Conservation (phyloP, 495 filamentous ascomycete genomes). For the Hypoxylon trugodes region DNA sequence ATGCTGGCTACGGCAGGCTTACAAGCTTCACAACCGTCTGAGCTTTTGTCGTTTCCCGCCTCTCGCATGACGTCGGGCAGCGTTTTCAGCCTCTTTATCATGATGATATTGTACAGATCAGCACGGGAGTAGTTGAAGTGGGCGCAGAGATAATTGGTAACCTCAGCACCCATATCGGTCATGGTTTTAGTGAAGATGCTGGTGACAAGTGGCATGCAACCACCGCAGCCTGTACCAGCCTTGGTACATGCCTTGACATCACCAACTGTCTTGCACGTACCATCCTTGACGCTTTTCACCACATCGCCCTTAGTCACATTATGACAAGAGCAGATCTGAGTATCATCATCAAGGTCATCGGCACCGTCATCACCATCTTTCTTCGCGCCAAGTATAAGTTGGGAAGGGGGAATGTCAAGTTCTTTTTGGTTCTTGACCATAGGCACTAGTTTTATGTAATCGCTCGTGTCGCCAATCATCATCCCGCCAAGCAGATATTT, state of each 20-base stretch:
- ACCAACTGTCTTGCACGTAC: conserved; percentile 83
- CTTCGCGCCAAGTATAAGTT: conserved; percentile 87
- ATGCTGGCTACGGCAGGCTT: conserved; percentile 90
- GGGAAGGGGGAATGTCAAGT: conserved; percentile 82
- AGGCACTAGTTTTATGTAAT: conserved; percentile 94
- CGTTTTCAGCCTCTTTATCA: conserved; percentile 78
- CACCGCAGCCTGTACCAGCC: conserved; percentile 92
- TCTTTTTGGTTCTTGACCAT: conserved; percentile 89
- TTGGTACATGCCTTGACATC: conserved; percentile 95
- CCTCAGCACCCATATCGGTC: conserved; percentile 87
- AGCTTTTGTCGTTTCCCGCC: conserved; percentile 75
- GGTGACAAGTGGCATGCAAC: conserved; percentile 92
- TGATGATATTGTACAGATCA: conserved; percentile 91
- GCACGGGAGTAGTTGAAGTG: conserved; percentile 89
- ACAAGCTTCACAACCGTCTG: conserved; percentile 90
- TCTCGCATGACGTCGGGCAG: conserved; percentile 84
- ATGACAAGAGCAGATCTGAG: conserved; percentile 95
- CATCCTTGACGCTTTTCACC: conserved; percentile 75
- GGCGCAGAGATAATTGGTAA: conserved; percentile 86
- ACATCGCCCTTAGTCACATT: conserved; percentile 94
- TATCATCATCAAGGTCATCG: conserved; percentile 72
- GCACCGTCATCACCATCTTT: conserved; percentile 75
- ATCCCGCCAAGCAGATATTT: conserved; percentile 94
- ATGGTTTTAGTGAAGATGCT: conserved; percentile 95
- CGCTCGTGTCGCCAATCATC: conserved; percentile 97